Conservation (phyloP, 2,329 filamentous ascomycete species). For the Nigrospora sphaerica region DNA sequence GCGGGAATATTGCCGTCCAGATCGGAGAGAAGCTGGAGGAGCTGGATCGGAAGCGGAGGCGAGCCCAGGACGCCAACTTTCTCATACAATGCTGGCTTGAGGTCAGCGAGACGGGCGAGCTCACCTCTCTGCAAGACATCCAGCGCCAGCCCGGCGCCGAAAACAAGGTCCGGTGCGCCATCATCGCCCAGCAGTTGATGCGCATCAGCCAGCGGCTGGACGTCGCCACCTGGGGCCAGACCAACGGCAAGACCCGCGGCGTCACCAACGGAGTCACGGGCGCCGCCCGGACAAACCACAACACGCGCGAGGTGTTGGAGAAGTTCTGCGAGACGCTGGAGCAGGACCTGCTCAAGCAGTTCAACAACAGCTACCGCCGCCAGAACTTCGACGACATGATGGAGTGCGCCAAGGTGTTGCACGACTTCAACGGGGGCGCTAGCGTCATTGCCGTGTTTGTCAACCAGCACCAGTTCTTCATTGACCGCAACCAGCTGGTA, state of each 20-base stretch:
- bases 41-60: constrained; percentile 81
- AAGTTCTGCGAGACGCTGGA: constrained; percentile 95
- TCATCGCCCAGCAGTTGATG: constrained; percentile 88
- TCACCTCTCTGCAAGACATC: constrained; percentile 83
- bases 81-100: constrained; percentile 96
- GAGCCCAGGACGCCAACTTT: constrained; percentile 90
- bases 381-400: constrained; percentile 98
- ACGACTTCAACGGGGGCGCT: constrained; percentile 92
- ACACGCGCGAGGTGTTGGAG: constrained; percentile 85
- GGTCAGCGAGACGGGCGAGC: constrained; percentile 80
- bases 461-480: constrained; percentile 99
- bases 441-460: constrained; percentile 96
- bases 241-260: constrained; percentile 47
- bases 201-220: constrained; percentile 91
- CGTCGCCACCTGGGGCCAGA: constrained; percentile 61
- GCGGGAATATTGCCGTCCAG: constrained; percentile 86
- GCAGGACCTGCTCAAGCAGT: constrained; percentile 90
- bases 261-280: constrained; percentile 40
- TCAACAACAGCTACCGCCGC: constrained; percentile 91
- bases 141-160: constrained; percentile 78
- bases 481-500: constrained; percentile 87
- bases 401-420: constrained; percentile 87
- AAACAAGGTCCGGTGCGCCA: constrained; percentile 87
- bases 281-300: constrained; percentile 39
- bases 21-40: constrained; percentile 93